Evolutionary conservation across 257 asterid species (phyloP).

Genomic region (Ajuga chamaepitys): DNA sequence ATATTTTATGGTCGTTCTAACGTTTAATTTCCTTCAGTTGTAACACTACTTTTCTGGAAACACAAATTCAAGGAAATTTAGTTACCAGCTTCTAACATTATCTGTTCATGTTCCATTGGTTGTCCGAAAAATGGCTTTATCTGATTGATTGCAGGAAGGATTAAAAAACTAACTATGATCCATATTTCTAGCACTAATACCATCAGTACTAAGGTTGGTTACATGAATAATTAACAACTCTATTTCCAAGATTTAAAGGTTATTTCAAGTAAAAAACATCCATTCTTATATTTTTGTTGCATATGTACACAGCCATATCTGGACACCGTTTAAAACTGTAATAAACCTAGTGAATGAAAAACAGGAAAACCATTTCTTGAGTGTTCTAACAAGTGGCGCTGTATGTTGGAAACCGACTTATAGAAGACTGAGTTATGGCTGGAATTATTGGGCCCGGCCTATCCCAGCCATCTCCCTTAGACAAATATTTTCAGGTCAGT

Average conservation of each 20-base stretch:
- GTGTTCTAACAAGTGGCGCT: too few species aligned
- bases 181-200: slow-evolving; percentile 35
- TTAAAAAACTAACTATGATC: slow-evolving; percentile 48
- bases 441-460: too few species aligned
- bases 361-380: too few species aligned
- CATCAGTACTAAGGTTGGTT: slow-evolving; percentile 36
- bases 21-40: slow-evolving; percentile 9
- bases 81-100: background rate
- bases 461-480: too few species aligned
- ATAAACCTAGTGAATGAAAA: too few species aligned
- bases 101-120: background rate
- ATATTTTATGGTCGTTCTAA: background rate
- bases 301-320: too few species aligned
- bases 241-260: background rate
- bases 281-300: too few species aligned
- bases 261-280: background rate
- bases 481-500: too few species aligned
- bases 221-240: background rate
- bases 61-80: background rate
- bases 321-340: too few species aligned
- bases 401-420: too few species aligned
- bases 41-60: background rate
- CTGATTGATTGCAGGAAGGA: slow-evolving; percentile 54
- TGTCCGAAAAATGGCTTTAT: background rate
- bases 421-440: too few species aligned